Conservation (phyloP, 2,329 filamentous ascomycete genomes). For the Fonsecaea monophora region DNA sequence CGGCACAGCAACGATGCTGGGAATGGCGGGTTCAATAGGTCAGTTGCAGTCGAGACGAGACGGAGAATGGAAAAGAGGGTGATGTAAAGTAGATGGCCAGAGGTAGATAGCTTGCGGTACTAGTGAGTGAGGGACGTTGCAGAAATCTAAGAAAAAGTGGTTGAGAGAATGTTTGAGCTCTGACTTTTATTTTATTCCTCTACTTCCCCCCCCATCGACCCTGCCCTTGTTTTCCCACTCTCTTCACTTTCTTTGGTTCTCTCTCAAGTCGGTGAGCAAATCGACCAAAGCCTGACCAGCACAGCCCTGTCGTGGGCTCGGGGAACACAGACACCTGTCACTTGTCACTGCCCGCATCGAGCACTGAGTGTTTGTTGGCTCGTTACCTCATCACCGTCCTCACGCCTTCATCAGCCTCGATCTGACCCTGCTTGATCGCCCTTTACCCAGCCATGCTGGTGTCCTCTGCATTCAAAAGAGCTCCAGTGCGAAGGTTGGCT, state of each 20-base stretch:
- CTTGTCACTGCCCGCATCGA: slow-evolving; percentile 3
- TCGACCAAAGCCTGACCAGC: slow-evolving; percentile 6
- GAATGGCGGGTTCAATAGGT: slow-evolving; percentile 17
- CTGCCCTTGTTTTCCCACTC: background rate
- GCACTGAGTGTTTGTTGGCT: slow-evolving; percentile 5
- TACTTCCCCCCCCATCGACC: slow-evolving; percentile 1
- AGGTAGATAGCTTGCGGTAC: slow-evolving; percentile 17
- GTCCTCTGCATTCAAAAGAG: slow-evolving; percentile 36
- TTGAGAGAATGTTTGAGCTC: background rate
- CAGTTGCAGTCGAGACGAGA: slow-evolving; percentile 7
- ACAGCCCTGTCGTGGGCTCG: slow-evolving; percentile 1
- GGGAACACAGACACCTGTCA: background rate
- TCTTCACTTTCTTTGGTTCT: slow-evolving; percentile 8
- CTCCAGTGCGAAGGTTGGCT: slow-evolving; percentile 38
- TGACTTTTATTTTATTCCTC: slow-evolving; percentile 15
- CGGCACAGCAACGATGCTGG: slow-evolving; percentile 8
- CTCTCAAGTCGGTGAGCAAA: slow-evolving; percentile 9
- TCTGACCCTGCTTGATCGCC: background rate
- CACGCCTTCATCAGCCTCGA: background rate
- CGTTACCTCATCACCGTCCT: background rate
- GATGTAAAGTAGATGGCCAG: slow-evolving; percentile 13
- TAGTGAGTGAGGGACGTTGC: slow-evolving; percentile 6
- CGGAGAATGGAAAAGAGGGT: slow-evolving; percentile 12
- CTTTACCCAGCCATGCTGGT: slow-evolving; percentile 34
- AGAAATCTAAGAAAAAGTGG: background rate